Evolutionary conservation across 2,329 filamentous ascomycete species (phyloP).

Genomic region (Aspergillus texensis): DNA sequence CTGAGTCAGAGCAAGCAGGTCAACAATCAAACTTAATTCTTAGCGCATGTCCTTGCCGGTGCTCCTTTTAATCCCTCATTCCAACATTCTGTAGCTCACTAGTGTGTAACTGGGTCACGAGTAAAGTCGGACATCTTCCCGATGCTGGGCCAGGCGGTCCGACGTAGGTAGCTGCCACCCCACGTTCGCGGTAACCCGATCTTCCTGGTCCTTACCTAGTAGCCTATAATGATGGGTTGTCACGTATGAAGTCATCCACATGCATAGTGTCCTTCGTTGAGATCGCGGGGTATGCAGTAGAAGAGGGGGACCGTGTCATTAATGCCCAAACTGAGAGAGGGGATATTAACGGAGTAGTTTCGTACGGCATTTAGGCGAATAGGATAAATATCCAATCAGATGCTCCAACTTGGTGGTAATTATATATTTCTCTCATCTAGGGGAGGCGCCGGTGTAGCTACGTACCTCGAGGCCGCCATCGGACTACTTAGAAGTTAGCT

Average conservation of each 20-base stretch:
- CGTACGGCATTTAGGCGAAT: not conserved
- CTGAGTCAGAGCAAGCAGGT: not conserved
- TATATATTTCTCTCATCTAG: not conserved
- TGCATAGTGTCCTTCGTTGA: not conserved
- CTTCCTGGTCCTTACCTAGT: not conserved
- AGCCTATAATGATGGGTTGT: not conserved
- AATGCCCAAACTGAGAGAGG: not conserved
- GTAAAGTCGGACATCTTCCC: constrained; percentile 12
- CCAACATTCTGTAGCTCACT: not conserved
- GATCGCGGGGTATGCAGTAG: not conserved
- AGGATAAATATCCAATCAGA: not conserved
- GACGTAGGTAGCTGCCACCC: not conserved
- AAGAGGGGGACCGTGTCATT: not conserved
- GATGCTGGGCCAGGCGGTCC: constrained; percentile 4
- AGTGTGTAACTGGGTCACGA: not conserved
- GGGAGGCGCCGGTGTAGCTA: not conserved
- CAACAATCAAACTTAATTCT: not conserved
- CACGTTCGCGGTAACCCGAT: constrained; percentile 14
- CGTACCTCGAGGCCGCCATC: not conserved
- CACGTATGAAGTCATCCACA: not conserved
- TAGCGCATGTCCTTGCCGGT: not conserved
- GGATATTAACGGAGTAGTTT: not conserved
- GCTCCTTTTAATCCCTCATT: not conserved
- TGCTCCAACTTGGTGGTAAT: not conserved
- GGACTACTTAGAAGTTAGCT: not conserved